Base-by-base conservation (phyloP, 106 monocot species). In the Dendrobium officinale region DNA sequence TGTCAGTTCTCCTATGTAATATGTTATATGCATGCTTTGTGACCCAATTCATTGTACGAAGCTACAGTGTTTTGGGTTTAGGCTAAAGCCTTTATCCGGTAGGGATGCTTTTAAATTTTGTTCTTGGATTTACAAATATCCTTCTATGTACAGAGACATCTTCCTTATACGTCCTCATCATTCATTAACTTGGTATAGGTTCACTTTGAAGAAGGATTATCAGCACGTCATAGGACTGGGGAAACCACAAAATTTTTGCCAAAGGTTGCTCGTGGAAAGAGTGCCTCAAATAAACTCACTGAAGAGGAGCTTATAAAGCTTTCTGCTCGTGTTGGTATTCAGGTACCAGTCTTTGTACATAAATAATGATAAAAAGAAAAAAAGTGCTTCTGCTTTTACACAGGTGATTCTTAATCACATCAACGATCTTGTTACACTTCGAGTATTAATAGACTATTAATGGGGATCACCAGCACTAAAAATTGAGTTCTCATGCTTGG, bases 181-280 rank as follows among this genome's bases (percentile, higher is more conserved):
- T 70, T 33, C 70, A 70, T 74, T 74, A 74, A 42, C 68, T 77
- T 83, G 49, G 29, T 74, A 42, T 79, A 97, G 97, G 67, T 84
- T 56, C 97, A 97, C 79, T 97, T 97, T 82, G 90, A 97, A 58
- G 97, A 97, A 88, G 97, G 90, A 74, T 85, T 92, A 77, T 91
- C 89, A 6, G 82, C 87, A 73, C 77, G 97, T 16, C 81, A 91
- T 61, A 88, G 54, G 78, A 77, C 83, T 78, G 80, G 72, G 24
- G 96, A 89, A 82, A 75, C 75, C 8, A 83, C 88, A 61, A 96
- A 86, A 86, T 19, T 91, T 85, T 75, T 88, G 37, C 80, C 90
- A 9, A 92, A 90, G 80, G 29, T 80, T 84, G 81, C 78, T 83
- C 92, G 96, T 61, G 88, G 93, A 66, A 97, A 92, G 73, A 89